These are phyloP conservation scores for Urostyla sp. DNA, from an alignment of 73 alveolate species.

Conservation along the genomic window DNA sequence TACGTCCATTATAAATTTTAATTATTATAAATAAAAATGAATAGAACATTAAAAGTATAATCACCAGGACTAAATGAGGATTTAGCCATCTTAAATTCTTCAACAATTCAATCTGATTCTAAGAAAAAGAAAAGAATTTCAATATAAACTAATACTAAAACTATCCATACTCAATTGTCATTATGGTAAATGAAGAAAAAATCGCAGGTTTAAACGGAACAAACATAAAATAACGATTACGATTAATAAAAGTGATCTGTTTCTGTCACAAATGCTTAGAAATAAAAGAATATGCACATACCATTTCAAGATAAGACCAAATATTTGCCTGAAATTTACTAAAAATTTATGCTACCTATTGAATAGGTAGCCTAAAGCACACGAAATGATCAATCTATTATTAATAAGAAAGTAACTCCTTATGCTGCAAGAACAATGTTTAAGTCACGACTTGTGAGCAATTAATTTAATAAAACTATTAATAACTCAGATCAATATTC, in stretches of 20 bases:
- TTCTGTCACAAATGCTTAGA: not conserved
- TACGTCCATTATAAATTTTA: too few relatives aligned
- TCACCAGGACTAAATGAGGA: too few relatives aligned
- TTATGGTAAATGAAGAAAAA: not conserved
- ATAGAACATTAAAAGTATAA: too few relatives aligned
- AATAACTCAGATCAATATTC: not conserved
- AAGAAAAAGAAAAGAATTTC: too few relatives aligned
- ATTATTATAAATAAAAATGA: too few relatives aligned
- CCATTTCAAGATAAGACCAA: not conserved
- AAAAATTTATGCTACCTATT: slow-evolving; percentile 9
- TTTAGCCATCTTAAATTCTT: too few relatives aligned
- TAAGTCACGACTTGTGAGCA: not conserved
- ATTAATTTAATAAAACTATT: not conserved
- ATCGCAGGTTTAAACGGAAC: not conserved
- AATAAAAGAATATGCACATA: not conserved
- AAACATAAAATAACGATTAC: not conserved
- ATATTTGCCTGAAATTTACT: slow-evolving; percentile 26
- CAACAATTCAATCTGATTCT: too few relatives aligned
- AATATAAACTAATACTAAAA: too few relatives aligned
- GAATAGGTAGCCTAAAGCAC: not conserved
- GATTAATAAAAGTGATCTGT: not conserved
- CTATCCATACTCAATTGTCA: too few relatives aligned
- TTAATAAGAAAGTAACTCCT: not conserved
- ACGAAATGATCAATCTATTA: not conserved
- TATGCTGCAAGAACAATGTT: slow-evolving; percentile 30